Conservation (phyloP, 2,329 filamentous ascomycete genomes). For the Neonectria sp. region DNA sequence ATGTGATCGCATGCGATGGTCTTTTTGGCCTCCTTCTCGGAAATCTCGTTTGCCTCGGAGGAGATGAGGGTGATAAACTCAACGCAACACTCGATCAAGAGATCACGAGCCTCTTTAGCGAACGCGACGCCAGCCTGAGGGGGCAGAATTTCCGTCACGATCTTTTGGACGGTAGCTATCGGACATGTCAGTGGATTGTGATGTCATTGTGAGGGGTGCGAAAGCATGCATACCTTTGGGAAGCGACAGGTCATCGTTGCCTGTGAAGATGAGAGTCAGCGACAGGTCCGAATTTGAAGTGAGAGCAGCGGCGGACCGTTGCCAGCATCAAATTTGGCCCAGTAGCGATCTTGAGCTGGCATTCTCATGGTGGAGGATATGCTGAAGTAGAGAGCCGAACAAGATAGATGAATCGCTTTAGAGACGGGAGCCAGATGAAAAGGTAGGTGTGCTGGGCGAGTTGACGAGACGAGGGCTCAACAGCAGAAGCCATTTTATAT, state of each 20-base stretch:
- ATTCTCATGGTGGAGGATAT: conserved; percentile 34
- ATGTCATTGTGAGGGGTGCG: not conserved
- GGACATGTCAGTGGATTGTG: conserved; percentile 44
- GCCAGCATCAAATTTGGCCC: conserved; percentile 44
- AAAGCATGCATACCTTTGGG: conserved; percentile 71
- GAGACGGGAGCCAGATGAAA: conserved; percentile 30
- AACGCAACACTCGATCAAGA: conserved; percentile 98
- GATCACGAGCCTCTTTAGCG: conserved; percentile 93
- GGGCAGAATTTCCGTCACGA: conserved; percentile 93
- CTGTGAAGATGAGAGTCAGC: conserved; percentile 60
- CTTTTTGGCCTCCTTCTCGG: conserved; percentile 98
- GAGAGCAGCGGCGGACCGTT: conserved; percentile 35
- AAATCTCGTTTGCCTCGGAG: conserved; percentile 99
- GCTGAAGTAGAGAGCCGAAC: not conserved
- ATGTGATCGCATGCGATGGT: conserved; percentile 99
- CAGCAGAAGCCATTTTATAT: not conserved
- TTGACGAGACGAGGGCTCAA: conserved; percentile 14
- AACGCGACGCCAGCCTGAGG: conserved; percentile 84
- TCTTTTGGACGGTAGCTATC: conserved; percentile 81
- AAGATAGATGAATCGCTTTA: not conserved
- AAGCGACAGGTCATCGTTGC: conserved; percentile 74
- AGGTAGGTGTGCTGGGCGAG: conserved; percentile 16
- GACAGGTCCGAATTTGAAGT: not conserved
- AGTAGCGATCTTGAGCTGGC: conserved; percentile 48
- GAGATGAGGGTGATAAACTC: conserved; percentile 99